phyloP scores from a whole-genome alignment of 352 stramenopile species.

The Globisporangium polare region DNA sequence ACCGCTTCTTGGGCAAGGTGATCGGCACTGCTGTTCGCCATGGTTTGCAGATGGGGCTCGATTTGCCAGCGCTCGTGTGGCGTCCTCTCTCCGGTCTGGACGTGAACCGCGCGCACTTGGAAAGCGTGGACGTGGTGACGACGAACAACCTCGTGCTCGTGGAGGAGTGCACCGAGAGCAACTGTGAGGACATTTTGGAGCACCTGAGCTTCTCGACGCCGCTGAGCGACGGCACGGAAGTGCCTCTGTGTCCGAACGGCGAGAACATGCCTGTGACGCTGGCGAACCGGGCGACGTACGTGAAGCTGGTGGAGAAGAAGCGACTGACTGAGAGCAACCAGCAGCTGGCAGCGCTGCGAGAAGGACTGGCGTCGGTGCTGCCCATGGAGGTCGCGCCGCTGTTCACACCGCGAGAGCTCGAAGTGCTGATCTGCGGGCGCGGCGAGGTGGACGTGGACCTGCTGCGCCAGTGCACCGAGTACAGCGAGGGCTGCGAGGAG shows the following conservation, averaged over 20 bases:
- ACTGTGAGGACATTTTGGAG: constrained; percentile 51
- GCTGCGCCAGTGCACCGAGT: constrained; percentile 94
- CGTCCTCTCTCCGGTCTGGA: constrained; percentile 77
- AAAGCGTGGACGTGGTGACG: constrained; percentile 72
- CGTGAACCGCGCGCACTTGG: constrained; percentile 67
- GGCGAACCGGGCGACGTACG: constrained; percentile 54
- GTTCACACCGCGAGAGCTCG: constrained; percentile 95
- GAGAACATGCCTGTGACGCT: constrained; percentile 68
- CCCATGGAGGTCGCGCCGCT: constrained; percentile 95
- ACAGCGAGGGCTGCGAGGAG: constrained; percentile 93
- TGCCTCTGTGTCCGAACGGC: constrained; percentile 57
- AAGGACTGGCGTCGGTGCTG: constrained; percentile 92
- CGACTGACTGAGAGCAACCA: constrained; percentile 78
- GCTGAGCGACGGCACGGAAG: constrained; percentile 77
- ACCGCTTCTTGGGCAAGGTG: constrained; percentile 96
- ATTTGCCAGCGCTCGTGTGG: constrained; percentile 88
- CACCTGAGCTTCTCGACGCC: constrained; percentile 76
- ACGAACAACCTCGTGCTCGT: constrained; percentile 66
- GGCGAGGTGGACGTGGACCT: constrained; percentile 96
- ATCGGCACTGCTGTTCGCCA: constrained; percentile 95
- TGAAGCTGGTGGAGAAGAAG: constrained; percentile 63
- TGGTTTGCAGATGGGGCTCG: constrained; percentile 92
- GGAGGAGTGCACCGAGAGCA: constrained; percentile 40
- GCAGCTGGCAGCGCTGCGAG: constrained; percentile 70
- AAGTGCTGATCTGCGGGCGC: constrained; percentile 95